Evolutionary conservation across 1,284 basidiomycete genomes (phyloP), one percentile per base, ranked within the genome.

Genomic region (Vanrija humicola): DNA sequence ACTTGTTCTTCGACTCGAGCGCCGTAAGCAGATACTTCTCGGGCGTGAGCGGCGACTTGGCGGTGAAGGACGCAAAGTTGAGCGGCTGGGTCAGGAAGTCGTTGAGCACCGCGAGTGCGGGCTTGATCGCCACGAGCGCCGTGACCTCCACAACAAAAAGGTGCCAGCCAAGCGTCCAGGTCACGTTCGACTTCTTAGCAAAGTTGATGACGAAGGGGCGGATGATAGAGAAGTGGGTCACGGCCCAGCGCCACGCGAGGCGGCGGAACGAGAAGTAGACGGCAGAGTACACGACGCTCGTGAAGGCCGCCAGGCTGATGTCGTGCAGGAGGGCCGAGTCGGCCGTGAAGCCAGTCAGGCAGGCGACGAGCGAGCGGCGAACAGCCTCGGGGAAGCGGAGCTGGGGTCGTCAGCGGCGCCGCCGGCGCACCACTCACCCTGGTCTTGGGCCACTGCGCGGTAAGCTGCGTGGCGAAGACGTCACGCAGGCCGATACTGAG

Each of bases 191-290:
- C 6, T 58, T 25, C 49, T 66, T 64, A 5, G 68, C 64, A 48
- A 73, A 73, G 48, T 70, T 73, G 60, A 70, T 65, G 28, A 71
- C 53, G 54, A 71, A 69, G 1, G 70, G 67, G 3, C 72, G 72
- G 18, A 56, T 38, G 48, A 62, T 21, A 15, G 55, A 42, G 19
- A 62, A 42, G 48, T 63, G 52, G 4, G 59, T 60, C 7, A 63
- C 44, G 21, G 55, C 45, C 14, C 51, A 48, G 15, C 54, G 48
- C 63, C 63, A 68, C 1, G 58, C 40, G 14, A 46, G 21, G 15
- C 48, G 39, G 28, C 65, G 47, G 38, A 61, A 29, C 1, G 54
- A 34, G 14, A 58, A 61, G 54, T 69, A 67, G 5, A 48, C 5
- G 18, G 56, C 12, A 12, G 59, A 47, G 54, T 62, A 67, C 3